Conservation (phyloP, 2,329 filamentous ascomycete genomes). For the Sporothrix brunneoviolacea region DNA sequence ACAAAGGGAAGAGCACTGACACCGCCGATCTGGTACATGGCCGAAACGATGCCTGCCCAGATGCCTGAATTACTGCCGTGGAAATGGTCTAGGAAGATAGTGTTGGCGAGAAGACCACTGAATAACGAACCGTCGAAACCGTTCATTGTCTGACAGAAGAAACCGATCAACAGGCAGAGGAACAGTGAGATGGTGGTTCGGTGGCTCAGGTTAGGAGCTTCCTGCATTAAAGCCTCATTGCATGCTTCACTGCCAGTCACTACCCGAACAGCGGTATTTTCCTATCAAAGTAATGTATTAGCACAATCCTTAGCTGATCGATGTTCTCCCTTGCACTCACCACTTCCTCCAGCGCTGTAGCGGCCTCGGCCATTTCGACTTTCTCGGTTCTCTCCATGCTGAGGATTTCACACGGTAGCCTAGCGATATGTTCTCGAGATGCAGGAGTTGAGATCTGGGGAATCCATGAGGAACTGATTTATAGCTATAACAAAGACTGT, state of each 20-base stretch:
- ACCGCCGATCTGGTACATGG: constrained; percentile 2
- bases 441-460: background rate
- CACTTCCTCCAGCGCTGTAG: background rate
- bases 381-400: background rate
- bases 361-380: background rate
- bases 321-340: background rate
- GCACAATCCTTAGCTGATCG: background rate
- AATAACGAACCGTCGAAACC: background rate
- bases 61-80: background rate
- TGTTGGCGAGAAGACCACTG: constrained; percentile 2
- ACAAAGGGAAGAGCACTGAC: constrained; percentile 3
- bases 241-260: background rate
- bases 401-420: background rate
- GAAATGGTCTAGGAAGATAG: background rate
- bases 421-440: background rate
- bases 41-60: background rate
- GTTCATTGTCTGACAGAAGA: constrained; percentile 1
- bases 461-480: constrained; percentile 2
- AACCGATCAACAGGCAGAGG: background rate
- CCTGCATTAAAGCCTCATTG: background rate
- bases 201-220: background rate
- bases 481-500: background rate
- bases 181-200: background rate
- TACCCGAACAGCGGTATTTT: background rate
- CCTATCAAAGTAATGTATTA: background rate